Conservation (phyloP, 768 basidiomycete genomes). For the Russula compacta region DNA sequence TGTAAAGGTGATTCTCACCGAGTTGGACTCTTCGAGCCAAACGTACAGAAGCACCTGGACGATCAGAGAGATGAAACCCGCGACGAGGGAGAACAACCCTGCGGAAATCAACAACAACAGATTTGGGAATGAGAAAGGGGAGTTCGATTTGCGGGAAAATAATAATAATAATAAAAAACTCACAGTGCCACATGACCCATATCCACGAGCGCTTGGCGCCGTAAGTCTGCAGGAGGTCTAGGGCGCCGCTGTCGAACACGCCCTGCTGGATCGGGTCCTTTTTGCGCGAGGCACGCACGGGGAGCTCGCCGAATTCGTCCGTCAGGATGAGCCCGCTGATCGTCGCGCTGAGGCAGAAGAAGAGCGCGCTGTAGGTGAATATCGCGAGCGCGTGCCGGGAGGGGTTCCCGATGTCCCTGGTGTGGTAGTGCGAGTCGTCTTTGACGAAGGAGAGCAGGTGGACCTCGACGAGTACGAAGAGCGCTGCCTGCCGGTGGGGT, state of each 20-base stretch:
- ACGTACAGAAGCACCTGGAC: conserved; percentile 7
- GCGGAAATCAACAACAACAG: not conserved
- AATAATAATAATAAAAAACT: too few relatives aligned
- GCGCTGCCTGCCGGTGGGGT: conserved; percentile 2
- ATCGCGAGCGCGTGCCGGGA: conserved; percentile 8
- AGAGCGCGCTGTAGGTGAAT: conserved; percentile 18
- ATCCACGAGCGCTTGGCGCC: conserved; percentile 13
- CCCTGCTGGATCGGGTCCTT: conserved; percentile 6
- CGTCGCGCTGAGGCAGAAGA: conserved; percentile 16
- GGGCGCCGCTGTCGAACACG: conserved; percentile 8
- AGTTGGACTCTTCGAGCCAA: conserved; percentile 13
- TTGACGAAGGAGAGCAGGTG: conserved; percentile 15
- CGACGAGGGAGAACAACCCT: conserved; percentile 14
- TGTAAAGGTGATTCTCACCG: conserved; percentile 9
- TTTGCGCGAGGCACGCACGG: conserved; percentile 12
- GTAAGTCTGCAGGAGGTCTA: conserved; percentile 9
- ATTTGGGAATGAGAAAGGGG: not conserved
- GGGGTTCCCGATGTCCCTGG: not conserved
- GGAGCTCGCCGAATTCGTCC: conserved; percentile 16
- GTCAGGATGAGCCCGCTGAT: conserved; percentile 17
- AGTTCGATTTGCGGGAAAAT: not conserved
- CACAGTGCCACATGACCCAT: conserved; percentile 19
- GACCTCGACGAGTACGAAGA: conserved; percentile 12
- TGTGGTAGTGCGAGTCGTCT: not conserved
- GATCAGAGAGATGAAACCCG: not conserved